Percentiles rank a stretch among this genome's conserved stretches.
Conservation (phyloP, 306 rosid genomes). For the Quercus variabilis region DNA sequence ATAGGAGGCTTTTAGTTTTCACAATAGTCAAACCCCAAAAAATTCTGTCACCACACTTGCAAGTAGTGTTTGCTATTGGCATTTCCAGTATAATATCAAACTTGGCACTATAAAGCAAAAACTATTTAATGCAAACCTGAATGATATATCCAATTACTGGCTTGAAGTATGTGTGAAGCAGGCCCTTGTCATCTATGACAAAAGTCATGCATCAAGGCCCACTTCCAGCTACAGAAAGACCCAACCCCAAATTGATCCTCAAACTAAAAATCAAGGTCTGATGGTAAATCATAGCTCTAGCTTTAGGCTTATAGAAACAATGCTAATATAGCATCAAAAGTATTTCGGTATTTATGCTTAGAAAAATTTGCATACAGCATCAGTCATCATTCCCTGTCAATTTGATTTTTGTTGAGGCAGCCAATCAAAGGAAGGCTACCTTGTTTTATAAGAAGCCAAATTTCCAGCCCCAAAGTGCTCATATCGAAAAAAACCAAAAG, state of each 20-base stretch:
- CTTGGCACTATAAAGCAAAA: background rate
- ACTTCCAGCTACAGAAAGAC: background rate
- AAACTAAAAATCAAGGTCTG: background rate
- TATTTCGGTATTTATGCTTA: background rate
- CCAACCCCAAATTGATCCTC: background rate
- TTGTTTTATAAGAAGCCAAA: background rate
- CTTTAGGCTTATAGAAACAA: background rate
- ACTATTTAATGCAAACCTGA: background rate
- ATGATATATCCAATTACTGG: background rate
- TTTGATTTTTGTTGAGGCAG: background rate
- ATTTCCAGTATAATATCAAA: background rate
- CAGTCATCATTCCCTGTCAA: background rate
- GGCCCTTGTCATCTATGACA: background rate
- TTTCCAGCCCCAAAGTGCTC: background rate
- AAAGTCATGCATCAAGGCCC: background rate
- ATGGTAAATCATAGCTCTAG: background rate
- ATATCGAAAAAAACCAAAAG: constrained; percentile 1
- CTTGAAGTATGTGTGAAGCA: background rate
- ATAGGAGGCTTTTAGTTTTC: background rate
- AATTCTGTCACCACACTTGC: background rate
- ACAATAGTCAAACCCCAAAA: background rate
- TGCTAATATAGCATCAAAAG: background rate
- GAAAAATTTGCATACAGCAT: background rate
- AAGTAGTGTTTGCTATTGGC: background rate
- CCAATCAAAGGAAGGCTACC: constrained; percentile 11